Percentiles rank a stretch among this genome's conserved stretches.
Conservation (phyloP, 2,329 filamentous ascomycete genomes). For the Xylaria hypoxylon region DNA sequence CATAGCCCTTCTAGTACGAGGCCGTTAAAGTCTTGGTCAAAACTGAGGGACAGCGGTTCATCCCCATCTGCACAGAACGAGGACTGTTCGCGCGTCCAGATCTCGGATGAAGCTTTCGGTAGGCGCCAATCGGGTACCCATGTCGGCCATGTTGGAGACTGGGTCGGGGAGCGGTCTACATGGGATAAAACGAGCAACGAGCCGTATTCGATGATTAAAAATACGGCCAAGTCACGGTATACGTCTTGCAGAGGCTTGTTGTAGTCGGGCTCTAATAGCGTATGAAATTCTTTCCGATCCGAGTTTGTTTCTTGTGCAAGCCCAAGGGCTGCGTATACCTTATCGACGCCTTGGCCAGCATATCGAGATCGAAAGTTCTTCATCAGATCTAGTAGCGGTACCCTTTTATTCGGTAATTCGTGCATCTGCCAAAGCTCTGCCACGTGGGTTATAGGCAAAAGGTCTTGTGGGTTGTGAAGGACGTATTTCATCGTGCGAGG, state of each 20-base stretch:
- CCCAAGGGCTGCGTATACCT: slow-evolving; percentile 39
- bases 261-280: slow-evolving; percentile 37
- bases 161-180: slow-evolving; percentile 30
- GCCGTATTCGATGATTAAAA: slow-evolving; percentile 37
- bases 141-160: slow-evolving; percentile 32
- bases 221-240: slow-evolving; percentile 33
- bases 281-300: slow-evolving; percentile 25
- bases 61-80: slow-evolving; percentile 20
- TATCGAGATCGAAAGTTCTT: slow-evolving; percentile 35
- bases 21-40: slow-evolving; percentile 4
- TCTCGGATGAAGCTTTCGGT: slow-evolving; percentile 36
- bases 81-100: slow-evolving; percentile 23
- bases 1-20: slow-evolving; percentile 33
- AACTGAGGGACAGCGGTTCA: background rate
- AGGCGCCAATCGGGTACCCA: slow-evolving; percentile 38
- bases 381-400: slow-evolving; percentile 10
- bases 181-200: slow-evolving; percentile 35
- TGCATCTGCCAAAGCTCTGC: slow-evolving; percentile 2
- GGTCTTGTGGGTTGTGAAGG: slow-evolving; percentile 23
- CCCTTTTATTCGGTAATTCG: background rate
- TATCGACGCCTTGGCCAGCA: slow-evolving; percentile 36
- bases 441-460: slow-evolving; percentile 31
- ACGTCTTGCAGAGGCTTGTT: slow-evolving; percentile 30
- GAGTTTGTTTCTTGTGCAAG: slow-evolving; percentile 36
- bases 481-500: slow-evolving; percentile 28